Percentiles rank a stretch among this genome's conserved stretches.
Conservation (phyloP, 768 basidiomycete genomes). For the Peribolospora baueri region DNA sequence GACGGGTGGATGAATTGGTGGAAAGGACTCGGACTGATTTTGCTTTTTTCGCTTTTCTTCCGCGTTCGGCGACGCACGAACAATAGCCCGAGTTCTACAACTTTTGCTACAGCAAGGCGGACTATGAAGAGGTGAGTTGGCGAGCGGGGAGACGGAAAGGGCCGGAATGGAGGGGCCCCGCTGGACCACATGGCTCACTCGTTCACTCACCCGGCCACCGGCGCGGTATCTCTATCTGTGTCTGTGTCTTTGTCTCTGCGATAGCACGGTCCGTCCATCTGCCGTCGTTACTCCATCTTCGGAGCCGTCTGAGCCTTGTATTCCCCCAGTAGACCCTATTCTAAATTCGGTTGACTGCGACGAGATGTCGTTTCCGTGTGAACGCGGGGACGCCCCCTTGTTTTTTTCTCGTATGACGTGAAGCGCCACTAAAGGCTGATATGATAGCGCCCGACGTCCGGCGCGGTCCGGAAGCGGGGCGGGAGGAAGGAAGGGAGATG, state of each 20-base stretch:
- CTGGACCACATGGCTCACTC: neutral
- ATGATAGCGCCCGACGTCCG: too few relatives aligned
- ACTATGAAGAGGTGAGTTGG: constrained; percentile 29
- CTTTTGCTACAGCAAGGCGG: constrained; percentile 44
- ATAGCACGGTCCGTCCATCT: constrained; percentile 75
- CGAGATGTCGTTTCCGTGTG: too few relatives aligned
- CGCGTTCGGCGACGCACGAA: neutral
- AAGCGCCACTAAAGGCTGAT: too few relatives aligned
- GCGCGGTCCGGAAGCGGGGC: too few relatives aligned
- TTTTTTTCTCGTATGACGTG: too few relatives aligned
- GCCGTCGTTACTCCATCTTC: constrained; percentile 78
- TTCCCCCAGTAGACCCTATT: too few relatives aligned
- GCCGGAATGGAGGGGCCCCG: neutral
- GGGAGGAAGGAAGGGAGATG: too few relatives aligned
- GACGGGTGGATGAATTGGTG: neutral
- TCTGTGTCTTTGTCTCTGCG: constrained; percentile 22
- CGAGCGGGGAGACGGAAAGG: too few relatives aligned
- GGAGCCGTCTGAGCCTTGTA: constrained; percentile 20
- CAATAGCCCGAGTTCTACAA: neutral
- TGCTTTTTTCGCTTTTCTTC: neutral
- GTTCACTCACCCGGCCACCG: neutral
- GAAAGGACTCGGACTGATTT: neutral
- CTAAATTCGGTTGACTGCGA: too few relatives aligned
- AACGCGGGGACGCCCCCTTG: too few relatives aligned
- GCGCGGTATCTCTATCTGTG: neutral